Percentiles rank a stretch among this genome's conserved stretches.
Conservation (phyloP, 2,329 filamentous ascomycete genomes). For the Didymella sp. region DNA sequence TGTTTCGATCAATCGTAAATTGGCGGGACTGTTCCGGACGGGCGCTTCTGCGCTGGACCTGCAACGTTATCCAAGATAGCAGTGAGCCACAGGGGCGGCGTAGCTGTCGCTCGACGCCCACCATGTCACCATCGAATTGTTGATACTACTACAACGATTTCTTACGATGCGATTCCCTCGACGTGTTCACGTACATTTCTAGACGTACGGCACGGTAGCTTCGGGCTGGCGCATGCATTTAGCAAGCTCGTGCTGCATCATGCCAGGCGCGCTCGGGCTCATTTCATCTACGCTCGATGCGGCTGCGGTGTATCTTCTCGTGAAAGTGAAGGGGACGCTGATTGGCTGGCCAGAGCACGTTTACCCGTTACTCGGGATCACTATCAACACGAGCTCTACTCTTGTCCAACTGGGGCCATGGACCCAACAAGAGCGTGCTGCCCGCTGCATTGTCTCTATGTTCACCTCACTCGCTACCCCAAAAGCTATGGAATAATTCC, state of each 20-base stretch:
- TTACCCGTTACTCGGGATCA: conserved; percentile 20
- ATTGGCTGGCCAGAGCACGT: conserved; percentile 13
- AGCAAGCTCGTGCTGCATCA: conserved; percentile 22
- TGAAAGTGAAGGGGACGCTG: conserved; percentile 6
- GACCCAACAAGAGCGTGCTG: conserved; percentile 28
- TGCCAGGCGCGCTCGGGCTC: conserved; percentile 9
- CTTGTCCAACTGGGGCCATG: conserved; percentile 18
- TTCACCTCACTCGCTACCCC: conserved; percentile 22
- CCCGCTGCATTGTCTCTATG: conserved; percentile 20
- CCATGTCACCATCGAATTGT: not conserved
- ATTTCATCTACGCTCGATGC: conserved; percentile 16
- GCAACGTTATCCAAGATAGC: conserved; percentile 10
- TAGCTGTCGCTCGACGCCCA: not conserved
- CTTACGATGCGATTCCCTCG: not conserved
- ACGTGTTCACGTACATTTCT: not conserved
- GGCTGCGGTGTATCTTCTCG: conserved; percentile 7
- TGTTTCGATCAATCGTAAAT: conserved; percentile 14
- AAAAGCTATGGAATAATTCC: conserved; percentile 6
- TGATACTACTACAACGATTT: not conserved
- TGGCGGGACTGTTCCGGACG: conserved; percentile 1
- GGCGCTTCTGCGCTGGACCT: conserved; percentile 6
- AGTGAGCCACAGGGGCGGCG: conserved; percentile 5
- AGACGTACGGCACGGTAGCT: conserved; percentile 12
- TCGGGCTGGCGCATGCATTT: conserved; percentile 13
- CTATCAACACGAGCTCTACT: conserved; percentile 23